These are phyloP conservation scores for Colletotrichum sansevieriae DNA, from an alignment of 2,329 filamentous ascomycete species.

Conservation along the genomic window DNA sequence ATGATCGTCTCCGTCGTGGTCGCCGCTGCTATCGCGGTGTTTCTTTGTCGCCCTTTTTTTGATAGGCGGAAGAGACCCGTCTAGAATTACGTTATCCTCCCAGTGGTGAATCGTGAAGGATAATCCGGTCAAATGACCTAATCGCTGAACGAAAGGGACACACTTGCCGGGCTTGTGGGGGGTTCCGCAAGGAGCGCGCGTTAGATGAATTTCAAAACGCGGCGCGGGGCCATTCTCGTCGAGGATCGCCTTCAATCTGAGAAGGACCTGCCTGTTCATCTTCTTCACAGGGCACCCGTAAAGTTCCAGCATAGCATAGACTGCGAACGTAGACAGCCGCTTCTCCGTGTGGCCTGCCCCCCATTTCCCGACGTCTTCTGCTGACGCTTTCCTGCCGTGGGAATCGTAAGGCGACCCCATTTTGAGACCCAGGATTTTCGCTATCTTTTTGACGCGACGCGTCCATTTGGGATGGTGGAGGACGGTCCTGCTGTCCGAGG, in stretches of 20 bases:
- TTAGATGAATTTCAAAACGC: constrained; percentile 11
- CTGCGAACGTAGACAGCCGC: constrained; percentile 53
- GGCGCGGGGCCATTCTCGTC: fast-evolving
- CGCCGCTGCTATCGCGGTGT: background rate
- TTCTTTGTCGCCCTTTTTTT: background rate
- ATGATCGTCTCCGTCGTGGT: background rate
- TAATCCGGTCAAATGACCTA: fast-evolving
- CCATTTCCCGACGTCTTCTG: constrained; percentile 33
- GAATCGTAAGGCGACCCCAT: constrained; percentile 49
- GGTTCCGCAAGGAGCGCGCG: background rate
- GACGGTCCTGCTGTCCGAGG: constrained; percentile 28
- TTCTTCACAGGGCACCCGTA: background rate
- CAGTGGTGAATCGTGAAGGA: constrained; percentile 16
- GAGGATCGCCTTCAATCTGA: background rate
- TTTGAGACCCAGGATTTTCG: constrained; percentile 47
- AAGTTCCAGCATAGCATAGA: constrained; percentile 46
- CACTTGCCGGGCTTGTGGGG: background rate
- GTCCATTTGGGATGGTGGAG: constrained; percentile 50
- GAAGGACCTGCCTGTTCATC: background rate
- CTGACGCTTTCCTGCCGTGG: background rate
- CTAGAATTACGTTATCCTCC: constrained; percentile 17
- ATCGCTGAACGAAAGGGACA: background rate
- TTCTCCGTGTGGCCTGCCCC: constrained; percentile 55
- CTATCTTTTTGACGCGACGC: constrained; percentile 47
- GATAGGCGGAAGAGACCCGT: background rate